Base-by-base conservation (phyloP, 805 yeast genomes). In the Ogataea philodendri region DNA sequence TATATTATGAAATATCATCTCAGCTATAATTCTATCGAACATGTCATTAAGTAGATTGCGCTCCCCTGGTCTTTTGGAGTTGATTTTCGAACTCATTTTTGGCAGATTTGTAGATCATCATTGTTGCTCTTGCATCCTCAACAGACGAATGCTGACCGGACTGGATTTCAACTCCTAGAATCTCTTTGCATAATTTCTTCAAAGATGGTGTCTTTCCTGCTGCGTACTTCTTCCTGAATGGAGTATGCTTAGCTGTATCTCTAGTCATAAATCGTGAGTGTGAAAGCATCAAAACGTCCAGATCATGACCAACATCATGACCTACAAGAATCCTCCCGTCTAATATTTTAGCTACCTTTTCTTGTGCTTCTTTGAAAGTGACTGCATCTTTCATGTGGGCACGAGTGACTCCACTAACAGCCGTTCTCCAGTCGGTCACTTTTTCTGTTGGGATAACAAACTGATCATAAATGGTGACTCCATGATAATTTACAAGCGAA, bases 371-470 rank as follows among this genome's bases (percentile, higher is more conserved):
- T 45, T 72, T 68, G 50, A 84, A 83, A 1, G 76, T 43, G 0
- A 81, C 69, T 0, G 96, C 96, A 26, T 67, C 58, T 18, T 64
- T 63, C 84, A 89, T 78, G 52, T 81, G 75, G 3, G 62, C 58
- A 0, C 95, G 86, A 3, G 79, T 67, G 3, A 89, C 74, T 16
- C 97, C 97, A 59, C 90, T 80, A 14, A 87, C 94, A 83, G 88
- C 79, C 0, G 97, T 89, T 58, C 97, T 70, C 89, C 93, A 89
- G 52, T 89, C 94, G 0, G 89, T 80, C 2, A 89, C 95, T 36
- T 63, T 66, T 49, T 81, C 88, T 20, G 66, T 61, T 2, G 96
- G 96, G 45, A 67, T 68, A 4, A 89, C 96, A 62, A 69, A 89
- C 23, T 70, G 64, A 58, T 89, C 97, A 42, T 81, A 66, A 0